Conservation (phyloP, 2,329 filamentous ascomycete species). For the Pseudogymnoascus verrucosus region DNA sequence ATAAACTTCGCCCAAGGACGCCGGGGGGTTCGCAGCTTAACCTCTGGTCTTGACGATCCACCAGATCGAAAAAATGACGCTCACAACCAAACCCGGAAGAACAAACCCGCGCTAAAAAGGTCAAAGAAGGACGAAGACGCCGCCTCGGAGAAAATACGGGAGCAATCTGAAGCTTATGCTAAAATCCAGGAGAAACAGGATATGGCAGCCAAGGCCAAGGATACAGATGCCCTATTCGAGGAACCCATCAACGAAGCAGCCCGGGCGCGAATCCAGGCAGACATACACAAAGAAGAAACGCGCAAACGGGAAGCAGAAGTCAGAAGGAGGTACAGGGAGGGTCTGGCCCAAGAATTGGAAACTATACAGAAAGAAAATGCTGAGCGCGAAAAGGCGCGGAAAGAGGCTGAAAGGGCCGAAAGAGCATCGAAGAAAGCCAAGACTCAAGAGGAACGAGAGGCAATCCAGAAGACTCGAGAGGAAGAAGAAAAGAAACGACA, state of each 20-base stretch:
- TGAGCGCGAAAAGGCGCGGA: background rate
- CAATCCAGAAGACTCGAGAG: background rate
- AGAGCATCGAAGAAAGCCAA: background rate
- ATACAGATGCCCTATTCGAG: background rate
- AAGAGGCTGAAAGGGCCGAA: background rate
- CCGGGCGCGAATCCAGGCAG: background rate
- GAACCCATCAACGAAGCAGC: background rate
- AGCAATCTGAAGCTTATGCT: background rate
- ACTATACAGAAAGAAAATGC: background rate
- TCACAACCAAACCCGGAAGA: background rate
- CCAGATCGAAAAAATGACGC: background rate
- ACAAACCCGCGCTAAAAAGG: background rate
- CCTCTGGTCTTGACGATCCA: background rate
- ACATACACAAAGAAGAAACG: background rate
- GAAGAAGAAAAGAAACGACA: background rate
- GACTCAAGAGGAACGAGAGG: background rate
- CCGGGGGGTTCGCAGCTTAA: background rate
- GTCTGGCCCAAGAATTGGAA: background rate
- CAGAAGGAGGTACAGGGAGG: background rate
- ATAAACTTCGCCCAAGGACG: background rate
- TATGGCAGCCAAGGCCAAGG: background rate
- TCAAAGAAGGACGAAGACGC: background rate
- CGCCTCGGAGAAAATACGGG: background rate
- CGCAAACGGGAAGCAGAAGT: background rate
- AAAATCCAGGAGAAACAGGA: conserved; percentile 4